These are phyloP conservation scores for Metarhizium anisopliae DNA, from an alignment of 2,329 filamentous ascomycete genomes.

Conservation along the genomic window DNA sequence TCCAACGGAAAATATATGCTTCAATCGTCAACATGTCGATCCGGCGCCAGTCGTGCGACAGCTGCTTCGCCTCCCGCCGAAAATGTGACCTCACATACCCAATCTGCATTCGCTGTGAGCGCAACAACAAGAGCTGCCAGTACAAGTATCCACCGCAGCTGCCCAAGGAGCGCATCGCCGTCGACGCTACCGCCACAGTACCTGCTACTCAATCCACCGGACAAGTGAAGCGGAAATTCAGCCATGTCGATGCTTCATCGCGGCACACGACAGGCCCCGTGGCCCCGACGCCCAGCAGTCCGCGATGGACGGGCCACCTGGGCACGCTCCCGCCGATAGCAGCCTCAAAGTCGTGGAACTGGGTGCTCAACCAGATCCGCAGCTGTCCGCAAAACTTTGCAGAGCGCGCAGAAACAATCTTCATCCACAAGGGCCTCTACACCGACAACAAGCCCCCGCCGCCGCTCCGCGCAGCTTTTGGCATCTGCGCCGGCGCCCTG, in stretches of 20 bases:
- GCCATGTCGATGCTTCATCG: background rate
- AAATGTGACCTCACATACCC: conserved; percentile 8
- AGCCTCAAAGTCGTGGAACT: background rate
- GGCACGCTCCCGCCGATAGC: background rate
- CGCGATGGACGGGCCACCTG: conserved; percentile 1
- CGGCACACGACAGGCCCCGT: background rate
- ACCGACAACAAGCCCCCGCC: background rate
- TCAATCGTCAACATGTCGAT: conserved; percentile 9
- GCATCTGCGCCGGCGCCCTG: too few species aligned
- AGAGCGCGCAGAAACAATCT: conserved; percentile 3
- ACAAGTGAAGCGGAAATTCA: background rate
- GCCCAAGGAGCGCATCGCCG: background rate
- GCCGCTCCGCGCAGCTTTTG: conserved; percentile 6
- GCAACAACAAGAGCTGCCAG: conserved; percentile 4
- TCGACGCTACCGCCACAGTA: background rate
- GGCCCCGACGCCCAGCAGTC: background rate
- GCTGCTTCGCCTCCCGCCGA: conserved; percentile 6
- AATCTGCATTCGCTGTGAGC: conserved; percentile 3
- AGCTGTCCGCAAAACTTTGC: conserved; percentile 4
- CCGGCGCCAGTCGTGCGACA: conserved; percentile 8
- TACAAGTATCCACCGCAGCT: conserved; percentile 6
- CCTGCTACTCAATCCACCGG: background rate
- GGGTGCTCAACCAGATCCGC: conserved; percentile 1
- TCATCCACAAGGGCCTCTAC: conserved; percentile 6
- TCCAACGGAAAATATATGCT: background rate